Evolutionary conservation across 192 early-diverging fungal species (phyloP), one percentile per base, ranked within the genome.

Genomic region (Coemansia sp.): DNA sequence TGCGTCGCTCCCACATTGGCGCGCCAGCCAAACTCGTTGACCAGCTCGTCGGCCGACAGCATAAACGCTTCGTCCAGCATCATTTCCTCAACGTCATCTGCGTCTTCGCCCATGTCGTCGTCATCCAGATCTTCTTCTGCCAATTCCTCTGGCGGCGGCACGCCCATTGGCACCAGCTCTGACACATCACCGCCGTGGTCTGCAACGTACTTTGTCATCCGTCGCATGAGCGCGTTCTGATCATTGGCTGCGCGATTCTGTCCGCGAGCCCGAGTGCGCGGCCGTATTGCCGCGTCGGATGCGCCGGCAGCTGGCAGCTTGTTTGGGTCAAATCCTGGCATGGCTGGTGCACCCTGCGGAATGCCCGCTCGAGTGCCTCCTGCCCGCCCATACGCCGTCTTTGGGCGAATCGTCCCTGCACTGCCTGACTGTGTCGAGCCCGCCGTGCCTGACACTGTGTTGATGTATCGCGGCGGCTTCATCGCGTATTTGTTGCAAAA

Each of bases 11-110:
- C 93, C 22, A 91, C 90, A 37, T 86, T 89, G 26, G 89, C 90
- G 37, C 94, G 84, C 90, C 94, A 94, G 34, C 94, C 90, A 81
- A 96, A 96, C 64, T 92, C 93, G 5, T 83, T 83, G 51, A 93
- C 59, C 21, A 95, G 68, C 59, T 91, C 89, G 66, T 90, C 90
- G 21, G 89, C 85, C 40, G 91, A 89, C 48, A 91, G 85, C 62
- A 90, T 78, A 20, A 87, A 87, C 20, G 87, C 75, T 61, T 92
- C 84, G 62, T 90, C 88, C 3, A 70, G 71, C 50, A 88, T 49
- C 69, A 81, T 65, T 50, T 80, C 77, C 44, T 80, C 77, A 5
- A 68, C 61, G 40, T 71, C 71, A n/a, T 81, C 73, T 0, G 55
- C 69, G 44, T 68, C 73, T 12, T 72, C 78, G 28, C 67, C 72